Evolutionary conservation across 306 rosid species (phyloP), one percentile per base, ranked within the genome.

Genomic region (Quercus bicolor): DNA sequence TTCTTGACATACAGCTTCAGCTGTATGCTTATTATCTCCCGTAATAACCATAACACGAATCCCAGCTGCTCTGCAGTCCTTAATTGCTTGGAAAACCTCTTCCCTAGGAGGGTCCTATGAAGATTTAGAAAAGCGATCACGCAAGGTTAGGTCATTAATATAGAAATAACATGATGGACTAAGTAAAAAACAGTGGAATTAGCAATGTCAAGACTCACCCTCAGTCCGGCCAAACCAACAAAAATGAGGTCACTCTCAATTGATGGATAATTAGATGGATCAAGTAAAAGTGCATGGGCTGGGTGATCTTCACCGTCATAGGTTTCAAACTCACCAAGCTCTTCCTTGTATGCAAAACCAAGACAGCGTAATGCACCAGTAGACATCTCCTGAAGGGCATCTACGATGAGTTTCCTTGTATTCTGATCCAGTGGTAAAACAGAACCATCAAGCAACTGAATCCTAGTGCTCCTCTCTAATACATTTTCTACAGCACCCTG

Each of bases 51-150:
- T 92, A 34, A 95, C 97, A 62, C 94, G 97, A 78, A 94, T 91
- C 56, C 98, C 98, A 76, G 98, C 98, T 37, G 97, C 93, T 86
- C 87, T 87, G 86, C 97, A 92, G 88, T 92, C 97, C 86, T 89
- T 87, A 65, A 94, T 90, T 70, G 98, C 98, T 78, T 87, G 89
- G 74, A 80, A 78, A 62, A 95, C 98, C 85, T 92, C 98, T 73
- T 79, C 89, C 80, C 98, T 87, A 43, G 98, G 98, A 59, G 98
- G 98, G 84, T 92, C 98, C 98, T 94, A 56, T 19, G 24, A 54
- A 79, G 72, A 56, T 72, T 76, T 60, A 57, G 74, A 76, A 70
- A 86, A 75, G 19, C 40, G 64, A 76, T 66, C 53, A 78, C 15
- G 33, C 70, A 64, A 45, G 33, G 66, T 79, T 60, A 71, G 53